A percentile compares a stretch with the other conserved stretches of the same genome.
phyloP scores from a whole-genome alignment of 441 rosid genomes.

The Adansonia gregorii region DNA sequence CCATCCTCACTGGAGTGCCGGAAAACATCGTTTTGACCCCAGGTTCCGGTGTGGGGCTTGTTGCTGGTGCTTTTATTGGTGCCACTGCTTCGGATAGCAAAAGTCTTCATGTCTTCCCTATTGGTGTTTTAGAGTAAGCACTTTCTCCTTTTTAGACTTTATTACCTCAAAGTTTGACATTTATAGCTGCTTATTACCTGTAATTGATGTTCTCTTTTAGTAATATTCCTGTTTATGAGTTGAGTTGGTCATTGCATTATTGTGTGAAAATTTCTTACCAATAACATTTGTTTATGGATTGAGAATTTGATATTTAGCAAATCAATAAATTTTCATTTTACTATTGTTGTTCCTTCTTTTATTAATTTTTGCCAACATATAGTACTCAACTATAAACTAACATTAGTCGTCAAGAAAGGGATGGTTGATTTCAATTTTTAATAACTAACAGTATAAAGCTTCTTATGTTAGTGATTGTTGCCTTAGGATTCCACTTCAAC shows the following conservation, averaged over 20 bases:
- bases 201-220: background rate
- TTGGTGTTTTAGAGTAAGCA: conserved; percentile 80
- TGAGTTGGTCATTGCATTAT: background rate
- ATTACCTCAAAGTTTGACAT: background rate
- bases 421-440: background rate
- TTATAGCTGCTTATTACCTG: background rate
- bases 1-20: conserved; percentile 81
- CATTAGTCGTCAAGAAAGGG: background rate
- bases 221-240: background rate
- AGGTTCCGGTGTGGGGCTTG: conserved; percentile 62
- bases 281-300: background rate
- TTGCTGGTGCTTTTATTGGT: conserved; percentile 80
- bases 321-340: background rate
- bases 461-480: background rate
- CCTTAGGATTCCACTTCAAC: background rate
- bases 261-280: background rate
- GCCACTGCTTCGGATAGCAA: conserved; percentile 81
- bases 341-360: background rate
- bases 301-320: background rate
- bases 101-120: conserved; percentile 88
- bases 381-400: background rate
- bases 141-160: background rate
- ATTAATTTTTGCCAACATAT: no score
- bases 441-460: background rate
- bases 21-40: conserved; percentile 79